These are phyloP conservation scores for Ophiocordyceps unilateralis DNA, from an alignment of 2,329 filamentous ascomycete species.

Conservation along the genomic window DNA sequence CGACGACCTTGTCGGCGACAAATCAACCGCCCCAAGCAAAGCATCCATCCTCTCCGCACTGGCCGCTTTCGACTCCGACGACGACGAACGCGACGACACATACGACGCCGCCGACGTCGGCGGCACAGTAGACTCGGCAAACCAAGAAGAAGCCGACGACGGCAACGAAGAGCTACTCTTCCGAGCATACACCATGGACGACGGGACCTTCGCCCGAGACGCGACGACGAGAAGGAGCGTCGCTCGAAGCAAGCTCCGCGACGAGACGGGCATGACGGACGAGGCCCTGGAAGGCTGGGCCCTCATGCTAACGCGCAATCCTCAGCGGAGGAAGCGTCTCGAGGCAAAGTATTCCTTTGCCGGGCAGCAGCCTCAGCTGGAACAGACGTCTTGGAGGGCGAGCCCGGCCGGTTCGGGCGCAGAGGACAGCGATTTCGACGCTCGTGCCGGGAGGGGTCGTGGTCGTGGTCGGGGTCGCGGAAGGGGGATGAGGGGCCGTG, in stretches of 20 bases:
- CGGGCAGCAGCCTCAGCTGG: constrained; percentile 48
- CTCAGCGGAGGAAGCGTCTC: constrained; percentile 48
- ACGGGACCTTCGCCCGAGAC: constrained; percentile 54
- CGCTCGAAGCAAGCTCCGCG: constrained; percentile 45
- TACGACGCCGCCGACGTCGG: constrained; percentile 90
- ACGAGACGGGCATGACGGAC: constrained; percentile 76
- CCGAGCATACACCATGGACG: constrained; percentile 47
- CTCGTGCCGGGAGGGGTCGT: constrained; percentile 22
- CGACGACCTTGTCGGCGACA: constrained; percentile 54
- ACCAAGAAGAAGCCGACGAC: constrained; percentile 34
- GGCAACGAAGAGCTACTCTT: constrained; percentile 57
- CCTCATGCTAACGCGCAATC: constrained; percentile 63
- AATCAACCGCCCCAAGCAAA: constrained; percentile 51
- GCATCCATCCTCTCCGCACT: constrained; percentile 78
- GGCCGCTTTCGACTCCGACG: constrained; percentile 78
- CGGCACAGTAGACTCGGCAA: constrained; percentile 61
- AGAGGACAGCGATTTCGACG: constrained; percentile 35
- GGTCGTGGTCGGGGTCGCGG: constrained; percentile 34
- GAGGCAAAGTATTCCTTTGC: constrained; percentile 54
- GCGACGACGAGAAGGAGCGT: constrained; percentile 48
- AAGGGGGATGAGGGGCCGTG: constrained; percentile 27
- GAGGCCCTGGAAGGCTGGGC: constrained; percentile 92
- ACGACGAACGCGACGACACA: constrained; percentile 92
- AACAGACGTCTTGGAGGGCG: constrained; percentile 46
- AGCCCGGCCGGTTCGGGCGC: constrained; percentile 38